Evolutionary conservation across 495 filamentous ascomycete species (phyloP), one percentile per base, ranked within the genome.

Genomic region (Lasiosphaeria hispida): DNA sequence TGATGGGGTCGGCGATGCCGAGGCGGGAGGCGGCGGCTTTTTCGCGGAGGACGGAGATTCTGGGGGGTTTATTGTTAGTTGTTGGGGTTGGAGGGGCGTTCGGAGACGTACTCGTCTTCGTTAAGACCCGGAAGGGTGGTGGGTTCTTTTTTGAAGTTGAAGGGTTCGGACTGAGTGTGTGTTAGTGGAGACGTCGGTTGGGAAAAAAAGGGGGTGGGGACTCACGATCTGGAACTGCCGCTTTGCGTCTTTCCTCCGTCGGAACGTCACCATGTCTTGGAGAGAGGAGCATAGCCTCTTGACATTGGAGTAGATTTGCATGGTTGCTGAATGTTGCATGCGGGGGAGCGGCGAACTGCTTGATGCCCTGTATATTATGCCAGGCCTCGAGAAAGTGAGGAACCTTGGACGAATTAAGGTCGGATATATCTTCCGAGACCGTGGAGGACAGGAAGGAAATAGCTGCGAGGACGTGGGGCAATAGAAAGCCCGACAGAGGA

Each of bases 81-180:
- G 38, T 14, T 52, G 14, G 49, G 13, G 5, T 38, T 11, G 23
- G 23, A 41, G 23, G 53, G 18, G 7, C 10, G 8, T 14, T 14
- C 18, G 30, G 8, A 15, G 33, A 19, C 33, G 33, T 30, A 18
- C 6, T 80, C 73, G 53, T 77, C 69, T 47, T 76, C 66, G 15
- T 70, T 71, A 10, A 78, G 51, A 38, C 76, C 76, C 11, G 76
- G 76, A 0, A 78, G 55, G 3, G 57, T 63, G 40, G 68, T 50
- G 18, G 67, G 47, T 60, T 74, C 69, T 18, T 70, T 69, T 62
- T 75, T 73, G 66, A 80, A 77, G 60, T 76, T 63, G 69, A 76
- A 80, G 4, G 77, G 76, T 5, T 67, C 68, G 9, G 77, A 78
- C 76, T 77, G 48, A 37, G n/a, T n/a, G 14, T 30, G 23, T 33